A percentile compares a stretch with the other conserved stretches of the same genome.
These are phyloP conservation scores for Syzygium grande DNA, from an alignment of 345 rosid species.

Conservation along the genomic window DNA sequence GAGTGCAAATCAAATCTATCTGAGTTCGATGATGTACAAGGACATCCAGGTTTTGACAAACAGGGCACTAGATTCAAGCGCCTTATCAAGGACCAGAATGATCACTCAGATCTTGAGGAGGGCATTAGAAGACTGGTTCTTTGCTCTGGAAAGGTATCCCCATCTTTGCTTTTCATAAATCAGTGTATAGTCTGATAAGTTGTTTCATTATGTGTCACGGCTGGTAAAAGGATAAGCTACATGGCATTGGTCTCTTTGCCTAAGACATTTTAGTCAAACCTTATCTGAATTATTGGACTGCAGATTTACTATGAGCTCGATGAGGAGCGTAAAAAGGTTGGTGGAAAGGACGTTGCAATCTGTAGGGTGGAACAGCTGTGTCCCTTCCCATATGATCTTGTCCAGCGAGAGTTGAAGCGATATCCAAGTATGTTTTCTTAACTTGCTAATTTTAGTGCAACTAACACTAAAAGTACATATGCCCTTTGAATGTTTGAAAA, in stretches of 20 bases:
- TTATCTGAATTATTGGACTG: background rate
- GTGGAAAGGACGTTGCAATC: conserved; percentile 11
- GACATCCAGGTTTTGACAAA: conserved; percentile 92
- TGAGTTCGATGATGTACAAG: conserved; percentile 92
- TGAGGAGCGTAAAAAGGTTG: conserved; percentile 8
- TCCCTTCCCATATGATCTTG: conserved; percentile 14
- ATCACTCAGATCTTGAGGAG: conserved; percentile 76
- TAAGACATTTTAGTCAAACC: background rate
- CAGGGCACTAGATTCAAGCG: conserved; percentile 96
- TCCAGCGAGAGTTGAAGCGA: conserved; percentile 15
- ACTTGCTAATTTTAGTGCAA: background rate
- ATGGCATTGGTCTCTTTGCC: background rate
- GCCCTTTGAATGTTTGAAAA: background rate
- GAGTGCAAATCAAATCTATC: conserved; percentile 91
- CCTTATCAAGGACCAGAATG: conserved; percentile 79
- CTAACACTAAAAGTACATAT: background rate
- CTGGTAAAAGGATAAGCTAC: background rate
- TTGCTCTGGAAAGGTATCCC: conserved; percentile 85
- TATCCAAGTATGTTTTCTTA: conserved; percentile 7
- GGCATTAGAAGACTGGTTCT: conserved; percentile 81
- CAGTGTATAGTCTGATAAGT: background rate
- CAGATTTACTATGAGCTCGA: conserved; percentile 16
- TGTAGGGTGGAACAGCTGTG: conserved; percentile 15
- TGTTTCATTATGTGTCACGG: background rate
- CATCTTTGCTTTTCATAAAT: background rate